Percentiles rank a stretch among this genome's conserved stretches.
These are phyloP conservation scores for Zygnema cylindricum DNA, from an alignment of 139 green algal genomes.

Conservation along the genomic window DNA sequence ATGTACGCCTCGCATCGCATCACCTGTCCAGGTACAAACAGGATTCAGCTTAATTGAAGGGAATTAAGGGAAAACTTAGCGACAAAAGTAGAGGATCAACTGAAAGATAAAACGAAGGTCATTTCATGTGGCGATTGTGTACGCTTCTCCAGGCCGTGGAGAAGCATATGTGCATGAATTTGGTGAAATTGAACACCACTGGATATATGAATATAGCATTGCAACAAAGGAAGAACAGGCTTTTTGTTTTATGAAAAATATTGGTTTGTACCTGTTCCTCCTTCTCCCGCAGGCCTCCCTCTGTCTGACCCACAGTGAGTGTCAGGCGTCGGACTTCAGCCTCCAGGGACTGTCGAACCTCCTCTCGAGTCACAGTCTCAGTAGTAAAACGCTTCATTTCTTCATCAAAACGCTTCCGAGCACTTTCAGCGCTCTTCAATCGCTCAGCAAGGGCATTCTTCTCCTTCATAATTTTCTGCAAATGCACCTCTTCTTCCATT, in stretches of 20 bases:
- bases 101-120: too few species aligned
- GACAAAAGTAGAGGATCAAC: too few species aligned
- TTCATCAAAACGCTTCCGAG: slow-evolving; percentile 62
- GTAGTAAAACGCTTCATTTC: slow-evolving; percentile 64
- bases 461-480: slow-evolving; percentile 65
- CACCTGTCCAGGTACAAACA: slow-evolving; percentile 31
- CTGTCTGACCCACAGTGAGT: slow-evolving; percentile 55
- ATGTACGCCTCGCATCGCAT: slow-evolving; percentile 58
- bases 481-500: too few species aligned
- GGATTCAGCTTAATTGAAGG: too few species aligned
- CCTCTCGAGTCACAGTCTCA: slow-evolving; percentile 59
- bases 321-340: slow-evolving; percentile 57
- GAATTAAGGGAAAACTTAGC: too few species aligned
- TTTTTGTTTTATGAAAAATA: too few species aligned
- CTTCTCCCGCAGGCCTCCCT: slow-evolving; percentile 51
- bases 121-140: too few species aligned
- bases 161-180: too few species aligned
- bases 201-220: too few species aligned
- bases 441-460: slow-evolving; percentile 64
- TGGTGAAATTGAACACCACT: too few species aligned
- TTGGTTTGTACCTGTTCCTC: slow-evolving; percentile 61
- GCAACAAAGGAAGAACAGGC: too few species aligned
- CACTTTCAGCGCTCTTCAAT: slow-evolving; percentile 48
- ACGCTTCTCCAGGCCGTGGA: too few species aligned
- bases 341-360: slow-evolving; percentile 47